These are phyloP conservation scores for Chlorociboria aeruginascens DNA, from an alignment of 495 filamentous ascomycete species.

Conservation along the genomic window DNA sequence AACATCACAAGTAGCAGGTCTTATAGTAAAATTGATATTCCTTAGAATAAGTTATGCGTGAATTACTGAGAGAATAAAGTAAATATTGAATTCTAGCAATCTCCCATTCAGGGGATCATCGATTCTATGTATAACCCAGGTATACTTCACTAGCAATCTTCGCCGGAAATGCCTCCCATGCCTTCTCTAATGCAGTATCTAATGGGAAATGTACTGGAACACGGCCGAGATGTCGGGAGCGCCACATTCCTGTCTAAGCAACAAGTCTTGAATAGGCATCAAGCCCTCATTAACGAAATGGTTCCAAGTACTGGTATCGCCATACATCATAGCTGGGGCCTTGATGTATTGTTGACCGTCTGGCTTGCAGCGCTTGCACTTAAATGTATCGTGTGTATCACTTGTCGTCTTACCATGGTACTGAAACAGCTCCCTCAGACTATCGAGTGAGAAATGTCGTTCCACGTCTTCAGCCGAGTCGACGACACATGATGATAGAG, in stretches of 20 bases:
- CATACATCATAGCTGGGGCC: conserved; percentile 88
- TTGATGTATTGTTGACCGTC: conserved; percentile 81
- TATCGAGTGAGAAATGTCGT: conserved; percentile 85
- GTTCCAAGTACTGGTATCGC: conserved; percentile 98
- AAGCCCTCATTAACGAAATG: conserved; percentile 80
- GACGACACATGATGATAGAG: conserved; percentile 92
- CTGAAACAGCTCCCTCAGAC: conserved; percentile 83
- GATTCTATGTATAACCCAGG: neutral
- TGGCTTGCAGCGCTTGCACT: conserved; percentile 88
- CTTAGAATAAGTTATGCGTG: too few species aligned
- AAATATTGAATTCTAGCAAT: too few species aligned
- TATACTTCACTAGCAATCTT: neutral
- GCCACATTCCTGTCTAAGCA: conserved; percentile 75
- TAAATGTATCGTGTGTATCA: conserved; percentile 98
- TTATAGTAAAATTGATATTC: too few species aligned
- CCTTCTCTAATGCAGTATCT: conserved; percentile 1
- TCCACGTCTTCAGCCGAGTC: conserved; percentile 96
- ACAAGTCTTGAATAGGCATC: conserved; percentile 74
- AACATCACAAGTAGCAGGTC: too few species aligned
- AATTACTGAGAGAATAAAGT: too few species aligned
- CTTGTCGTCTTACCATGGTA: conserved; percentile 73
- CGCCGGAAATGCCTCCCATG: neutral
- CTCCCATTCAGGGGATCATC: too few species aligned
- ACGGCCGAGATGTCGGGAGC: conserved; percentile 80
- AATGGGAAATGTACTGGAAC: conserved; percentile 98